phyloP scores from a whole-genome alignment of 2,329 filamentous ascomycete genomes.

The Leptographium galeiforme region DNA sequence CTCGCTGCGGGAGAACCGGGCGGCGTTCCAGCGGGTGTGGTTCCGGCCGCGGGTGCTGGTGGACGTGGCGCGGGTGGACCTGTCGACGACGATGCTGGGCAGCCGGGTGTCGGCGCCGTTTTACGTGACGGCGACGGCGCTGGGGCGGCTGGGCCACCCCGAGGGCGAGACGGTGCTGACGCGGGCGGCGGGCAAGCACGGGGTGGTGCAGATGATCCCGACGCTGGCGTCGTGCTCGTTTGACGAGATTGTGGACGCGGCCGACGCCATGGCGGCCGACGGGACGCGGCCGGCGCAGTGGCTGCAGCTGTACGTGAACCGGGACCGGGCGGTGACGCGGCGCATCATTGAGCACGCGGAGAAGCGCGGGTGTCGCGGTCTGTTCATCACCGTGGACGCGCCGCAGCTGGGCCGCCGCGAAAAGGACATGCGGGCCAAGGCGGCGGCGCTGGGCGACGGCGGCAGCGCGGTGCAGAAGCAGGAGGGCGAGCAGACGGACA shows the following conservation, averaged over 20 bases:
- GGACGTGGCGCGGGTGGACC: slow-evolving; percentile 78
- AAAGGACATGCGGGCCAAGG: slow-evolving; percentile 96
- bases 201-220: slow-evolving; percentile 96
- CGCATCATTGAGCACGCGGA: slow-evolving; percentile 88
- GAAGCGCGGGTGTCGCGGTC: slow-evolving; percentile 76
- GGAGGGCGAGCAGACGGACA: slow-evolving; percentile 61
- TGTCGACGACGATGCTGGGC: slow-evolving; percentile 87
- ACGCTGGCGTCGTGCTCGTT: slow-evolving; percentile 94
- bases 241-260: slow-evolving; percentile 89
- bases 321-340: slow-evolving; percentile 80
- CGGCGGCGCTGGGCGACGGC: slow-evolving; percentile 46
- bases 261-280: slow-evolving; percentile 12
- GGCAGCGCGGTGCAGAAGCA: slow-evolving; percentile 78
- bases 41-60: slow-evolving; percentile 83
- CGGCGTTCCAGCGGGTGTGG: slow-evolving; percentile 92
- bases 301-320: slow-evolving; percentile 96
- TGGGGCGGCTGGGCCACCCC: slow-evolving; percentile 86
- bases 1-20: slow-evolving; percentile 90
- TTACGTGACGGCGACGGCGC: slow-evolving; percentile 90
- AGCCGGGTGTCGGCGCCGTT: slow-evolving; percentile 74
- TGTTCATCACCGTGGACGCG: slow-evolving; percentile 97
- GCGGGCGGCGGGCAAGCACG: slow-evolving; percentile 67
- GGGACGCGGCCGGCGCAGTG: slow-evolving; percentile 70
- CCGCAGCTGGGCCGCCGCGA: slow-evolving; percentile 89
- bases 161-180: slow-evolving; percentile 92